These are phyloP conservation scores for Cercospora sesami DNA, from an alignment of 2,329 filamentous ascomycete species.

Conservation along the genomic window DNA sequence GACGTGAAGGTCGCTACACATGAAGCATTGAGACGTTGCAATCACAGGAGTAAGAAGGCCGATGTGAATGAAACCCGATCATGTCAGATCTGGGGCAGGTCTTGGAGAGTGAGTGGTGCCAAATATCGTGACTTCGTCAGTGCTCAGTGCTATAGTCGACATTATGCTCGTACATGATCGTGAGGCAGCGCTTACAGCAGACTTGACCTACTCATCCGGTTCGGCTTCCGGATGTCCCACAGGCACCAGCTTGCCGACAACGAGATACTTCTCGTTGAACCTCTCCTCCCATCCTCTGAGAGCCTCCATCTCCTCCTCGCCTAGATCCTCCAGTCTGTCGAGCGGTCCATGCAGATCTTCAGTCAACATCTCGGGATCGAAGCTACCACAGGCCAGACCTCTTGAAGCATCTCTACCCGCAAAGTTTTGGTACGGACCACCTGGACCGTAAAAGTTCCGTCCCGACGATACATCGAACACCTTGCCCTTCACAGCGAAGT, in stretches of 20 bases:
- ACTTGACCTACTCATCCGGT: conserved; percentile 34
- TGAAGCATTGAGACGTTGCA: not conserved
- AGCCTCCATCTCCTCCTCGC: conserved; percentile 75
- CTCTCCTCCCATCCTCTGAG: conserved; percentile 89
- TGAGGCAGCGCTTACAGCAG: not conserved
- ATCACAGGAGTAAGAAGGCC: not conserved
- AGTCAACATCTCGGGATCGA: conserved; percentile 93
- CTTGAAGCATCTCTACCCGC: conserved; percentile 87
- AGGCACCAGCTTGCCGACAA: conserved; percentile 83
- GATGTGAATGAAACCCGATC: not conserved
- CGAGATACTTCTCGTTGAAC: conserved; percentile 88
- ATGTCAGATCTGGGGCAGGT: not conserved
- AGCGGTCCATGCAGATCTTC: conserved; percentile 82
- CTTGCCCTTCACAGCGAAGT: conserved; percentile 83
- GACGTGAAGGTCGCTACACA: not conserved
- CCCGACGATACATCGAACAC: conserved; percentile 89
- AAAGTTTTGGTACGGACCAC: conserved; percentile 94
- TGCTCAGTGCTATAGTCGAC: not conserved
- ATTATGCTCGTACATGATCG: conserved; percentile 1
- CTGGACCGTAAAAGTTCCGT: conserved; percentile 92
- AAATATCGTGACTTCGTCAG: not conserved
- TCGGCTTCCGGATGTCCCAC: conserved; percentile 57
- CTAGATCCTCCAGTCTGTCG: conserved; percentile 72
- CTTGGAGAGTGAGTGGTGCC: not conserved
- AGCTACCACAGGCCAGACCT: conserved; percentile 85